phyloP scores from a whole-genome alignment of 2,329 filamentous ascomycete species.

The Aureobasidium pullulans region DNA sequence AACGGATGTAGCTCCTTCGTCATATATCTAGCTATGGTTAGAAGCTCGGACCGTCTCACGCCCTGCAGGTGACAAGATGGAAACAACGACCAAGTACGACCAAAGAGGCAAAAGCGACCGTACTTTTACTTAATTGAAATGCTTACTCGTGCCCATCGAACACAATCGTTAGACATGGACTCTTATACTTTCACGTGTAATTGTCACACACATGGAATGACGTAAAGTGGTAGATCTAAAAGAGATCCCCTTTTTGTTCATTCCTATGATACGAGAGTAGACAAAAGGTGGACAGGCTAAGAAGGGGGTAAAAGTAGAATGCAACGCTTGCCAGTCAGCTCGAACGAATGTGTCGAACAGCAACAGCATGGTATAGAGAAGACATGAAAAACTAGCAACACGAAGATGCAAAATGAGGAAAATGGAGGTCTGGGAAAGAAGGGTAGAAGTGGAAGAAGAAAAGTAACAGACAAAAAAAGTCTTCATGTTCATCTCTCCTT shows the following conservation, averaged over 20 bases:
- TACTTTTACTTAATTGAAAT: too few species aligned
- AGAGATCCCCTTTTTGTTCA: not conserved
- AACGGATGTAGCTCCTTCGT: too few species aligned
- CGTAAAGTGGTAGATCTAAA: not conserved
- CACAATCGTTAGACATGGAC: too few species aligned
- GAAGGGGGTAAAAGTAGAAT: not conserved
- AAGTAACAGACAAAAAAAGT: not conserved
- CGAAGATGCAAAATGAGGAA: not conserved
- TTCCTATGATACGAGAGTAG: not conserved
- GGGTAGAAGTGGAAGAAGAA: not conserved
- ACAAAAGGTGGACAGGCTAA: not conserved
- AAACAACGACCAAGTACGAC: not conserved
- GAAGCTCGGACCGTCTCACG: not conserved
- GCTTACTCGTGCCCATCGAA: too few species aligned
- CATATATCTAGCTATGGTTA: not conserved
- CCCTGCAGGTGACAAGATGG: not conserved
- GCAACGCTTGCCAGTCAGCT: constrained; percentile 1
- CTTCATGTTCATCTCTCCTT: constrained; percentile 4
- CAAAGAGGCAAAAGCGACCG: not conserved
- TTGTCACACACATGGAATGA: not conserved
- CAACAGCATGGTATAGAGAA: constrained; percentile 7
- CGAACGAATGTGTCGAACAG: not conserved
- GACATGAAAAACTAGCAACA: not conserved
- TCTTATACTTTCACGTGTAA: not conserved
- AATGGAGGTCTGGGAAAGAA: not conserved